Conservation (phyloP, 2,329 filamentous ascomycete species). For the Colletotrichum karsti region DNA sequence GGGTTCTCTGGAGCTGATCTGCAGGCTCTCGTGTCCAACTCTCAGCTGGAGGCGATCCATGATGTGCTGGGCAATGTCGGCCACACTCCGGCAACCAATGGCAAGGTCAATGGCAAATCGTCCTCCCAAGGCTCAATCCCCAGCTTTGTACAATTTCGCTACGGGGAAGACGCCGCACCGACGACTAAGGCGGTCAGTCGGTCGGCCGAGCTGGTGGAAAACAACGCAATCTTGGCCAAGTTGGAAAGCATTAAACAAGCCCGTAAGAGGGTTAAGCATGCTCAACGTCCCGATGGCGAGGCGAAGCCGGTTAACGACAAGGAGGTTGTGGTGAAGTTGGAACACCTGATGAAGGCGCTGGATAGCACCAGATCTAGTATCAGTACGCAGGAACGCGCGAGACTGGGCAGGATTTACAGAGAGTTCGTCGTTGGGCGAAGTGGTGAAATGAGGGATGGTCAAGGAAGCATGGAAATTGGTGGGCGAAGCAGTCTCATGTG, state of each 20-base stretch:
- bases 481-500: constrained; percentile 94
- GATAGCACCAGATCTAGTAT: constrained; percentile 84
- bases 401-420: constrained; percentile 83
- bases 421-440: constrained; percentile 94
- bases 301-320: constrained; percentile 49
- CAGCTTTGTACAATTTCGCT: constrained; percentile 85
- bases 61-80: constrained; percentile 75
- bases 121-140: constrained; percentile 41
- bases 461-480: constrained; percentile 91
- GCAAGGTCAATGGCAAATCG: constrained; percentile 39
- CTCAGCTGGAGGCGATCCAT: constrained; percentile 96
- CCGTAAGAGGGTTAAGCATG: constrained; percentile 57
- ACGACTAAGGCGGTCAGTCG: constrained; percentile 53
- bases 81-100: constrained; percentile 40
- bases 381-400: constrained; percentile 76
- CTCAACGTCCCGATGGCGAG: constrained; percentile 37
- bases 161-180: constrained; percentile 66
- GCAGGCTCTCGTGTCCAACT: constrained; percentile 94
- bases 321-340: constrained; percentile 86
- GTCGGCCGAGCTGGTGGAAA: constrained; percentile 72
- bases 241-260: constrained; percentile 80
- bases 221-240: constrained; percentile 82
- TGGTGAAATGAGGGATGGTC: constrained; percentile 94
- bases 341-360: constrained; percentile 82
- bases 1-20: constrained; percentile 95